Base-by-base conservation (phyloP, 139 green algal species). In the Chlamydomonas incerta region DNA sequence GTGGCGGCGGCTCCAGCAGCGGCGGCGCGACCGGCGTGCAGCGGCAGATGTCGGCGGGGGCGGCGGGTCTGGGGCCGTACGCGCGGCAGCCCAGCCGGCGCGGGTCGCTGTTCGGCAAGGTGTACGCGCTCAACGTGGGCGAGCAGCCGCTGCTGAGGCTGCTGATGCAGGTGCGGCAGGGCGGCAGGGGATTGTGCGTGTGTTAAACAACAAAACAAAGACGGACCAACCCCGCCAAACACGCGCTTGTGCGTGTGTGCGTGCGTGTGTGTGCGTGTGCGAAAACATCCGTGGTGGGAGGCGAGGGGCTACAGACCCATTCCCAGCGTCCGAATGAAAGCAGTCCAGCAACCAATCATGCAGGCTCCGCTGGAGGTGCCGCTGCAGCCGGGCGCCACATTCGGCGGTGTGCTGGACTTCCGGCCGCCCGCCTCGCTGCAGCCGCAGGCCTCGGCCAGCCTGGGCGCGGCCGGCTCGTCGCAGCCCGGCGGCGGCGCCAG, bases 391-490 rank as follows among this genome's bases (percentile, higher is more conserved):
- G 95, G 95, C 0, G 75, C 88, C 57, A 95, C 88, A 0, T 90
- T 97, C 35, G 93, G 90, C 10, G 89, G 93, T 31, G 92, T 95
- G 41, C 72, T 97, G 28, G 93, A 96, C 81, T 93, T 96, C 50
- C 80, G 90, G 10, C 82, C 63, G 34, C 80, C 84, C 41, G 28
- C 0, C 23, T 33, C 52, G 55, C 52, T 35, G 35, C 34, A 20
- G 41, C 41, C 41, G 8, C 41, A 50, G 41, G 6, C 41, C 41
- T 50, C 41, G 41, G 41, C 41, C 6, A 8, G 41, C 6, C 41
- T 50, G 41, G 41, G 41, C 6, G 6, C 41, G 41, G 41, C 41
- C 41, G 8, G 41, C 41, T 50, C 41, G 29, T 77, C 24, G n/a
- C n/a, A n/a, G n/a, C n/a, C n/a, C n/a, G n/a, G n/a, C n/a, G n/a